Evolutionary conservation across 2,329 filamentous ascomycete genomes (phyloP).

Genomic region (Arthrobotrys sphaeroides): DNA sequence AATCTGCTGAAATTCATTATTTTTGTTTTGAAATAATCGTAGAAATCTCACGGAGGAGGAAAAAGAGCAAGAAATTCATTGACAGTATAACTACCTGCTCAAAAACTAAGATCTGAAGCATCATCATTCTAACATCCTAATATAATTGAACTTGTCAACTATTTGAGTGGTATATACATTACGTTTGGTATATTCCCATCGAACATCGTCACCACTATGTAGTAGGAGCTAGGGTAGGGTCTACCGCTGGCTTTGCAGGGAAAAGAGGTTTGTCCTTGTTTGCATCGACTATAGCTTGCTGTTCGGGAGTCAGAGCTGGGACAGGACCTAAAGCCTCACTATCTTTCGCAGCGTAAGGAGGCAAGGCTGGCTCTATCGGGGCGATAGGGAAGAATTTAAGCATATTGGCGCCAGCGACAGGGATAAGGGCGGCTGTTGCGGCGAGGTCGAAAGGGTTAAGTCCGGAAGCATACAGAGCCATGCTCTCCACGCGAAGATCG

Average conservation of each 20-base stretch:
- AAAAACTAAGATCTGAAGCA: too few species aligned
- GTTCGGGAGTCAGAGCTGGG: neutral
- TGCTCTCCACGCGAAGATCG: constrained; percentile 12
- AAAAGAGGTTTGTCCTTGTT: constrained; percentile 18
- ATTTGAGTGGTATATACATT: too few species aligned
- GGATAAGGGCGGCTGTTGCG: constrained; percentile 17
- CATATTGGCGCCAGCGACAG: constrained; percentile 23
- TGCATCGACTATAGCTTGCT: constrained; percentile 18
- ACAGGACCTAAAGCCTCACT: constrained; percentile 19
- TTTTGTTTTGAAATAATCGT: too few species aligned
- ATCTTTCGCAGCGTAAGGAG: constrained; percentile 12
- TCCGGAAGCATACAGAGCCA: constrained; percentile 8
- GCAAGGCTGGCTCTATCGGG: neutral
- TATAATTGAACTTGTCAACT: too few species aligned
- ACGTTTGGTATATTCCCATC: too few species aligned
- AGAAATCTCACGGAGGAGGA: too few species aligned
- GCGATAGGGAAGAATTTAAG: constrained; percentile 25
- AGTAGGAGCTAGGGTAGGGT: constrained; percentile 13
- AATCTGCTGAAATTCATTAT: too few species aligned
- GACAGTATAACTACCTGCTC: too few species aligned
- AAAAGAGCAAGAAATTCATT: too few species aligned
- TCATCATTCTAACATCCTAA: too few species aligned
- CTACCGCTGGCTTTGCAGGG: constrained; percentile 6
- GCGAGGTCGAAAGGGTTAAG: constrained; percentile 13
- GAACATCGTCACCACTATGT: neutral